A percentile compares a stretch with the other conserved stretches of the same genome.
Evolutionary conservation across 306 rosid genomes (phyloP).

Genomic region (Quercus aquifolioides): DNA sequence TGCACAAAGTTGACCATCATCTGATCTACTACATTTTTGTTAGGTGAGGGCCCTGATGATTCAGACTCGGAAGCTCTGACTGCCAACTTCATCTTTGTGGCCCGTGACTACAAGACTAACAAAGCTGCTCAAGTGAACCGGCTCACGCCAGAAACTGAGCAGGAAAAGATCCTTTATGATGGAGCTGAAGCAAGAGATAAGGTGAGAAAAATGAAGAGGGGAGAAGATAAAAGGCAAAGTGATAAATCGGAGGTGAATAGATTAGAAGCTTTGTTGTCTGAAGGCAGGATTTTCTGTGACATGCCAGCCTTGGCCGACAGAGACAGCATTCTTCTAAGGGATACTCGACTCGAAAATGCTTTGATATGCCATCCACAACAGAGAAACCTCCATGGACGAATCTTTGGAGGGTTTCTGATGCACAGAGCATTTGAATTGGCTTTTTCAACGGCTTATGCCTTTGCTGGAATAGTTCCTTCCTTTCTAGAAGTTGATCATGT

Average conservation of each 20-base stretch:
- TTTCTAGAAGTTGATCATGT: slow-evolving; percentile 96
- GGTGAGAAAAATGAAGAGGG: slow-evolving; percentile 61
- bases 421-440: slow-evolving; percentile 95
- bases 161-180: slow-evolving; percentile 58
- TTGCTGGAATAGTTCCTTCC: slow-evolving; percentile 87
- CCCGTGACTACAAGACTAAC: slow-evolving; percentile 84
- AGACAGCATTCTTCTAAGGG: slow-evolving; percentile 85
- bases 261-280: slow-evolving; percentile 52
- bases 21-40: not conserved
- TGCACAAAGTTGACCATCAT: not conserved
- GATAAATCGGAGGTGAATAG: slow-evolving; percentile 45
- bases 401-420: slow-evolving; percentile 96
- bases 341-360: slow-evolving; percentile 77
- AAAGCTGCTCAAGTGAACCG: slow-evolving; percentile 92
- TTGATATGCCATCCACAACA: slow-evolving; percentile 96
- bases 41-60: slow-evolving; percentile 35
- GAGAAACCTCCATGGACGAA: slow-evolving; percentile 94
- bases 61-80: slow-evolving; percentile 62
- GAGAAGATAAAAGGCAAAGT: slow-evolving; percentile 43
- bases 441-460: slow-evolving; percentile 86
- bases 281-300: slow-evolving; percentile 78
- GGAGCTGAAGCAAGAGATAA: slow-evolving; percentile 79
- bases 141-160: slow-evolving; percentile 65
- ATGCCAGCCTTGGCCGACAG: slow-evolving; percentile 95
- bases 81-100: slow-evolving; percentile 96